Percentiles rank a stretch among this genome's conserved stretches.
Evolutionary conservation across 768 basidiomycete genomes (phyloP).

Genomic region (Pleurotus tuber-regium): DNA sequence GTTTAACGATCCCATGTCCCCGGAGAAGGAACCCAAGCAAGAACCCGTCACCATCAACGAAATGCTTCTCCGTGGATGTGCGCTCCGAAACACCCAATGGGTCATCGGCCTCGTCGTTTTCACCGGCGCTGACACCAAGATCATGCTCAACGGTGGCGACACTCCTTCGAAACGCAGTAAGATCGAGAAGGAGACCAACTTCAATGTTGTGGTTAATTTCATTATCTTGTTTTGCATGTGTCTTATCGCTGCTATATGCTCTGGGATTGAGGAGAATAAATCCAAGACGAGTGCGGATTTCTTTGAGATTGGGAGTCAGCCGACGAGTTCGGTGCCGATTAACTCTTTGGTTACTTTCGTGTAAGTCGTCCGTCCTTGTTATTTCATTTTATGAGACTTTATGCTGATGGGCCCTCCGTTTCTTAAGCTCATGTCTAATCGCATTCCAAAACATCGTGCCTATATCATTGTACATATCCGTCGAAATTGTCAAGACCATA

Average conservation of each 20-base stretch:
- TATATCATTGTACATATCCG: slow-evolving; percentile 94
- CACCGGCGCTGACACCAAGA: slow-evolving; percentile 91
- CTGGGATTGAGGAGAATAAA: slow-evolving; percentile 65
- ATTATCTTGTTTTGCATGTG: slow-evolving; percentile 76
- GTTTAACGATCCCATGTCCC: slow-evolving; percentile 53
- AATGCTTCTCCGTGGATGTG: slow-evolving; percentile 86
- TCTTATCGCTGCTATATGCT: slow-evolving; percentile 68
- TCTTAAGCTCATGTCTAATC: slow-evolving; percentile 84
- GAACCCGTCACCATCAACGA: slow-evolving; percentile 89
- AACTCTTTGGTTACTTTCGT: slow-evolving; percentile 89
- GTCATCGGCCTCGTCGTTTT: slow-evolving; percentile 92
- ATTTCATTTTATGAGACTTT: not conserved
- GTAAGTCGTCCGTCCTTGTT: slow-evolving; percentile 45
- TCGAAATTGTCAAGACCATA: slow-evolving; percentile 97
- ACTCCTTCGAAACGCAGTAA: slow-evolving; percentile 97
- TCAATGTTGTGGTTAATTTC: slow-evolving; percentile 96
- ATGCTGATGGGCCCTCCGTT: slow-evolving; percentile 13
- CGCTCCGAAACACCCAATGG: slow-evolving; percentile 89
- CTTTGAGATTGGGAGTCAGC: slow-evolving; percentile 68
- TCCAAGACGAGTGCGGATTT: slow-evolving; percentile 63
- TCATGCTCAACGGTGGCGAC: slow-evolving; percentile 88
- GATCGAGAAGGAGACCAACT: slow-evolving; percentile 98
- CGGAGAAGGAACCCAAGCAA: slow-evolving; percentile 47
- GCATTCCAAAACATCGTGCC: slow-evolving; percentile 98
- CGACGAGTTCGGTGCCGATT: slow-evolving; percentile 57